Base-by-base conservation (phyloP, 2,329 filamentous ascomycete species). In the Cladorrhinum sp. region DNA sequence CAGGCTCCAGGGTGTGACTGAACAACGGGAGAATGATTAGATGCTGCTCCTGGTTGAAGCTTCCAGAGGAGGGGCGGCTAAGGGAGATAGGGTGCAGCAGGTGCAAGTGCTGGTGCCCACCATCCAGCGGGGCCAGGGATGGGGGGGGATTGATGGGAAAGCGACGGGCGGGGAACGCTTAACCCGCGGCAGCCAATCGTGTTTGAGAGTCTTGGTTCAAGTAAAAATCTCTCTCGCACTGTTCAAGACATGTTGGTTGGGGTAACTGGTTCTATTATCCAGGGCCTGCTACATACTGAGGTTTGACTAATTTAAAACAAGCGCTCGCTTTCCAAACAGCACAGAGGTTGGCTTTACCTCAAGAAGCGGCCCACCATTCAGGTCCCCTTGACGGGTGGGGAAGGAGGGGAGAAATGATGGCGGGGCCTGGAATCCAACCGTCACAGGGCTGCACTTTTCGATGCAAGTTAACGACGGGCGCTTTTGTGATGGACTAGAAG, bases 101-200 rank as follows among this genome's bases (percentile, higher is more conserved):
- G 10, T 13, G 36, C 36, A 13, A 13, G 36, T 41, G 36, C 36
- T 8, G 36, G 36, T 41, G 5, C 36, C 12, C 36, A 41, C 12
- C 36, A 13, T 41, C 16, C 12, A 41, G 41, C 8, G 32, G 32
- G 32, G 32, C 32, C 32, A 36, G 32, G 32, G 32, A 36, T 49
- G 52, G 25, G 51, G n/a, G 20, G 32, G 52, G 38, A 32, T 23
- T 32, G 52, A 36, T 41, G 38, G 5, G 22, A 56, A 45, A 56
- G 38, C 53, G 53, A 56, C 38, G n/a, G 24, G 53, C 41, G 53
- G 53, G 38, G 53, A 48, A 36, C 18, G 49, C 24, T 29, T 22
- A 56, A 49, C 38, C 53, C 38, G 53, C 24, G n/a, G 36, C 38
- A 24, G 38, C 53, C 53, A 56, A 56, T 56, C 38, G 24, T 22